Evolutionary conservation across 148 eudicot genomes (phyloP).

Genomic region (Mesembryanthemum crystallinum): DNA sequence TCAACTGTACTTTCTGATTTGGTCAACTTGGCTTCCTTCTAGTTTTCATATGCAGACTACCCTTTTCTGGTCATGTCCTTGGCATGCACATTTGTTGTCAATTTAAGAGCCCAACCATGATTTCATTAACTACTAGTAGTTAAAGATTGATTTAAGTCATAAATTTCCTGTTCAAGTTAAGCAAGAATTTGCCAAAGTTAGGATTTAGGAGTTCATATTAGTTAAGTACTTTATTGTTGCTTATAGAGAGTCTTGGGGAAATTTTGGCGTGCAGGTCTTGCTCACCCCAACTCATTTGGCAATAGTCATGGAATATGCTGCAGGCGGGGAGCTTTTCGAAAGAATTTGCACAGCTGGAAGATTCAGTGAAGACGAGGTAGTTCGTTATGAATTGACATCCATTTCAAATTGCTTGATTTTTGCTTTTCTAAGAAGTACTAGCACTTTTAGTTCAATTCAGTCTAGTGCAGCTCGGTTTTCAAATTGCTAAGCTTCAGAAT

Average conservation of each 20-base stretch:
- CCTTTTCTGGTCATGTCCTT: constrained; percentile 8
- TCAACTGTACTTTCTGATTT: neutral
- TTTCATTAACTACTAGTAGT: neutral
- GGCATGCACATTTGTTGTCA: constrained; percentile 1
- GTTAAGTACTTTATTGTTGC: neutral
- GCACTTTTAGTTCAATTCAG: neutral
- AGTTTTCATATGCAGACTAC: neutral
- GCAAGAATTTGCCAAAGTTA: neutral
- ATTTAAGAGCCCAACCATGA: no score
- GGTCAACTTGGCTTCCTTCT: no score
- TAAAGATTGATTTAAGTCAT: neutral
- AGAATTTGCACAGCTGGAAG: constrained; percentile 69
- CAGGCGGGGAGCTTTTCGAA: constrained; percentile 76
- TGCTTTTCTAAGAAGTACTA: neutral
- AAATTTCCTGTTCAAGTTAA: neutral
- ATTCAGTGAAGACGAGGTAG: constrained; percentile 75
- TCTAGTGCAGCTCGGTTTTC: neutral
- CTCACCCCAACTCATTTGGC: constrained; percentile 69
- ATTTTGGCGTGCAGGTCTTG: constrained; percentile 37
- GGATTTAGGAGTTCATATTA: neutral
- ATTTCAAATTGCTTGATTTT: no score
- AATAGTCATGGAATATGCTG: constrained; percentile 78
- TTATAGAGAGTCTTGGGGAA: neutral
- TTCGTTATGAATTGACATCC: no score
- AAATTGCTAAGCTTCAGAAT: neutral